phyloP scores from a whole-genome alignment of 176 grass and related monocot species.

The Carex cristatella region DNA sequence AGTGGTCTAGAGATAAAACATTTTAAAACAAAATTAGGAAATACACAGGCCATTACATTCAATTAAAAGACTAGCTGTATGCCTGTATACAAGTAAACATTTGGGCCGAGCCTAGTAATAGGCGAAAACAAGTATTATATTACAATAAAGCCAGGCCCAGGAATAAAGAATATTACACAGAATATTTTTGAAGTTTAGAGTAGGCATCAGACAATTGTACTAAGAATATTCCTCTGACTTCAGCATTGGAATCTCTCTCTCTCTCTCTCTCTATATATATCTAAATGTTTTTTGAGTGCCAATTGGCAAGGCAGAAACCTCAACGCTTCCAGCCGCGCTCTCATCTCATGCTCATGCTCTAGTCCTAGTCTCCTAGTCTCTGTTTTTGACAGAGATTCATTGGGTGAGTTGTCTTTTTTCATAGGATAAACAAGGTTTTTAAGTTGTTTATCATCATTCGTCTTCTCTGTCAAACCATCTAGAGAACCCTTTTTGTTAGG shows the following conservation, averaged over 20 bases:
- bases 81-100: background rate
- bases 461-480: background rate
- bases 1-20: background rate
- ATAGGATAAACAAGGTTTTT: background rate
- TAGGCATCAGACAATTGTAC: background rate
- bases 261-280: background rate
- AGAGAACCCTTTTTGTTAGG: too few species aligned
- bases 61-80: background rate
- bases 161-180: background rate
- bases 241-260: background rate
- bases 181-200: background rate
- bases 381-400: background rate
- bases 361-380: too few species aligned
- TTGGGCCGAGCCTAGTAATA: background rate
- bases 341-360: background rate
- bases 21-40: background rate
- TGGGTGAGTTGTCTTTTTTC: background rate
- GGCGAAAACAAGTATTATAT: background rate
- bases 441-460: background rate
- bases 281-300: background rate
- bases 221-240: background rate
- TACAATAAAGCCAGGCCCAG: background rate
- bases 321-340: background rate
- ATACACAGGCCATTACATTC: background rate
- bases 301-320: background rate